Conservation (phyloP, 257 asterid genomes). For the Vinca minor region DNA sequence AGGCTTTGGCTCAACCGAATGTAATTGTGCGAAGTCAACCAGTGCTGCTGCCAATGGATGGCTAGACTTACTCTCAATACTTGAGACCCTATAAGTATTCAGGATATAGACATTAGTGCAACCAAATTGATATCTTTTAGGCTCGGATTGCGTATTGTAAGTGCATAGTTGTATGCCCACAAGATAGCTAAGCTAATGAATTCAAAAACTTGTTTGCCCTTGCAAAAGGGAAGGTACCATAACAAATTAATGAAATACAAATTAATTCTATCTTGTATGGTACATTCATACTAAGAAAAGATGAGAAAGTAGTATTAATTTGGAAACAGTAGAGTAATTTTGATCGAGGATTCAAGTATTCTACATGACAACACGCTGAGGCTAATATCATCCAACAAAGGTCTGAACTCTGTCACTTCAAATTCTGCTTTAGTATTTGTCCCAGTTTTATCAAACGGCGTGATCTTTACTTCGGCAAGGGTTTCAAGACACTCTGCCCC, state of each 20-base stretch:
- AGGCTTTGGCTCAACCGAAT: conserved; percentile 48
- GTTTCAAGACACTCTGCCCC: conserved; percentile 73
- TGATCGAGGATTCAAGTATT: background rate
- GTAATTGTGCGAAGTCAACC: conserved; percentile 42
- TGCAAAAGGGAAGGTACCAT: no score
- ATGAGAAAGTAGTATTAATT: background rate
- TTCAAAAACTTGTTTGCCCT: no score
- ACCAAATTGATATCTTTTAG: background rate
- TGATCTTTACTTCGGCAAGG: conserved; percentile 55
- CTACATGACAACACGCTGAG: conserved; percentile 5
- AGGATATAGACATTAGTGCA: background rate
- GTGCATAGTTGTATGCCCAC: no score
- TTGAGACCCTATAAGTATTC: conserved; percentile 52
- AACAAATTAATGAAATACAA: no score
- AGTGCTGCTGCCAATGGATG: conserved; percentile 89
- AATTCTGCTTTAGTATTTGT: conserved; percentile 83
- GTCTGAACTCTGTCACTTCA: conserved; percentile 48
- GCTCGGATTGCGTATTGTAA: no score
- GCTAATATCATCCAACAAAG: conserved; percentile 39
- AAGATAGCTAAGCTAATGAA: background rate
- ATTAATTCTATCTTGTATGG: no score
- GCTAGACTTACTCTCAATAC: conserved; percentile 79
- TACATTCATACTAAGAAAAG: background rate
- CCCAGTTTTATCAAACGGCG: conserved; percentile 93
- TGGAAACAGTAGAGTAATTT: no score